phyloP scores from a whole-genome alignment of 2,329 filamentous ascomycete species.

The Hortaea sp. region DNA sequence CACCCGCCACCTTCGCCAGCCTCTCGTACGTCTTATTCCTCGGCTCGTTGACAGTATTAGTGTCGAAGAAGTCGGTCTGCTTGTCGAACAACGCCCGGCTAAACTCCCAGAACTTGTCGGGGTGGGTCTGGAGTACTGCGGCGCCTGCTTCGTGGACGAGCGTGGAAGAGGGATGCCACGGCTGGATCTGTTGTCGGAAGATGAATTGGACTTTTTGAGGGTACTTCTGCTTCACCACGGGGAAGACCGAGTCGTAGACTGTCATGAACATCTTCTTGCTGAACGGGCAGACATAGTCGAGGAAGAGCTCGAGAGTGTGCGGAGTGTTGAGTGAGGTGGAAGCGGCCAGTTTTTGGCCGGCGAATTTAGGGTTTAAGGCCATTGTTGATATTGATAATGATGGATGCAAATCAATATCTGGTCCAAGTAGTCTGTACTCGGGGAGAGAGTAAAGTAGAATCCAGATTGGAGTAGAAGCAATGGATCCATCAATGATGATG shows the following conservation, averaged over 20 bases:
- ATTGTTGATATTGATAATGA: constrained; percentile 32
- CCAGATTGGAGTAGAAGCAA: too few species aligned
- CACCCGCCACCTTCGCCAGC: constrained; percentile 61
- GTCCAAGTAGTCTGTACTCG: too few species aligned
- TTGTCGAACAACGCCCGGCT: constrained; percentile 56
- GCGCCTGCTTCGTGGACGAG: constrained; percentile 69
- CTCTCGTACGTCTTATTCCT: constrained; percentile 76
- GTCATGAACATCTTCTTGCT: constrained; percentile 68
- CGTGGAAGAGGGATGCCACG: constrained; percentile 71
- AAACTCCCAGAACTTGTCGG: constrained; percentile 71
- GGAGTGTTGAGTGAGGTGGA: constrained; percentile 31
- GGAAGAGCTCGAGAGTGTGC: constrained; percentile 47
- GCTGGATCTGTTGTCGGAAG: constrained; percentile 86
- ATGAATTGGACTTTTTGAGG: constrained; percentile 58
- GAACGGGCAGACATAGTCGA: constrained; percentile 79
- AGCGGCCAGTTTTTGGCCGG: constrained; percentile 57
- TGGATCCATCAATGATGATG: too few species aligned
- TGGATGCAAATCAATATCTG: too few species aligned
- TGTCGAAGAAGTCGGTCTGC: constrained; percentile 76
- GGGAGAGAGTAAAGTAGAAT: too few species aligned
- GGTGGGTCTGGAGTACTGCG: constrained; percentile 63
- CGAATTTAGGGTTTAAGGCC: constrained; percentile 70
- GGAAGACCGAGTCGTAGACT: constrained; percentile 55
- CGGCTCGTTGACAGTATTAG: constrained; percentile 69
- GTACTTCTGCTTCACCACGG: constrained; percentile 54